These are phyloP conservation scores for Orychophragmus violaceus DNA, from an alignment of 345 rosid species.

Conservation along the genomic window DNA sequence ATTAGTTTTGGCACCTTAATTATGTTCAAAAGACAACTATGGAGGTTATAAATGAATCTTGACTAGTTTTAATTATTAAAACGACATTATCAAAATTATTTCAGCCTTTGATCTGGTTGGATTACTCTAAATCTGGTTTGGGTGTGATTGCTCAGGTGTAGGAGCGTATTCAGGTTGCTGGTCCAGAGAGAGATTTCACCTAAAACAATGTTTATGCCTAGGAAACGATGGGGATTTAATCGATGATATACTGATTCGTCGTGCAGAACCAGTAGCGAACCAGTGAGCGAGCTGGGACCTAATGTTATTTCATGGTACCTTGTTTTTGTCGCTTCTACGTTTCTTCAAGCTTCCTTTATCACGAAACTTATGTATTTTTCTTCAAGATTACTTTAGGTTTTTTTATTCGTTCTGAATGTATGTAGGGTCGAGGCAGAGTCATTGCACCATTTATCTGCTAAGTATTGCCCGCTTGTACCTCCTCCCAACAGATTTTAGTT, in stretches of 20 bases:
- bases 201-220: too few species aligned
- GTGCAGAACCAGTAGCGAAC: constrained; percentile 30
- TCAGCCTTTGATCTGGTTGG: constrained; percentile 1
- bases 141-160: too few species aligned
- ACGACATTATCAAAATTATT: background rate
- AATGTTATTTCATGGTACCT: constrained; percentile 70
- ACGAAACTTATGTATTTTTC: too few species aligned
- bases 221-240: constrained; percentile 56
- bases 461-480: too few species aligned
- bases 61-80: background rate
- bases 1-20: background rate
- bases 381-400: too few species aligned
- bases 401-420: too few species aligned
- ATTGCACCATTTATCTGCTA: too few species aligned
- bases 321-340: background rate
- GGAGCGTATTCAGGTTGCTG: too few species aligned
- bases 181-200: too few species aligned
- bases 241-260: constrained; percentile 31
- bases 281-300: constrained; percentile 48
- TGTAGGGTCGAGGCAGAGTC: too few species aligned
- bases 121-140: background rate
- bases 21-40: background rate
- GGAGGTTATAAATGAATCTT: background rate
- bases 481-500: too few species aligned
- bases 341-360: too few species aligned